Evolutionary conservation across 2,329 filamentous ascomycete genomes (phyloP).

Genomic region (Venturia oleaginea): DNA sequence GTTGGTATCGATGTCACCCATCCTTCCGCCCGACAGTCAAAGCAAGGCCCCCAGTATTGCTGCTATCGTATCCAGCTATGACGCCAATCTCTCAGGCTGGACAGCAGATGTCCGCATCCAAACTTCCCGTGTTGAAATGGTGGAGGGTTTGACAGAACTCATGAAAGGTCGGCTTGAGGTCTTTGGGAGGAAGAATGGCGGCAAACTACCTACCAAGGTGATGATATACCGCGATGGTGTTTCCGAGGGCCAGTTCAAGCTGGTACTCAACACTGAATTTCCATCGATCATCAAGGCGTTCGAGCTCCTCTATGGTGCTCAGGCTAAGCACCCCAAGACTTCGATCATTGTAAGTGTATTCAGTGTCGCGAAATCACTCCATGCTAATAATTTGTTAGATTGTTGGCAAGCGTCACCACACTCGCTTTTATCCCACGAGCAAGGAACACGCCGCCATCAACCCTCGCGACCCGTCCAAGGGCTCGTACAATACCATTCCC

Average conservation of each 20-base stretch:
- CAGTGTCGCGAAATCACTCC: neutral
- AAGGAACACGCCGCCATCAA: conserved; percentile 29
- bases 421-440: conserved; percentile 68
- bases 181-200: conserved; percentile 53
- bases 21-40: conserved; percentile 58
- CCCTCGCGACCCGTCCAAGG: conserved; percentile 23
- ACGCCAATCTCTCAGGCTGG: conserved; percentile 65
- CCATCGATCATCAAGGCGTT: conserved; percentile 59
- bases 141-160: conserved; percentile 51
- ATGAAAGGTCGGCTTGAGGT: conserved; percentile 56
- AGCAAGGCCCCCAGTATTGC: conserved; percentile 63
- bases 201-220: conserved; percentile 55
- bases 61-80: conserved; percentile 68
- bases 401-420: conserved; percentile 83
- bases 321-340: conserved; percentile 50
- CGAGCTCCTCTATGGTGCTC: conserved; percentile 44
- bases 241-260: conserved; percentile 71
- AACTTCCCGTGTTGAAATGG: conserved; percentile 58
- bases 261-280: conserved; percentile 61
- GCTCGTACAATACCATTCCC: conserved; percentile 57
- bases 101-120: conserved; percentile 66
- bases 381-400: conserved; percentile 28
- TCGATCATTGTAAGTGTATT: conserved; percentile 47
- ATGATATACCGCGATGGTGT: conserved; percentile 85
- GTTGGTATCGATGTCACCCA: conserved; percentile 87